Evolutionary conservation across 2,329 filamentous ascomycete genomes (phyloP).

Genomic region (Penicillium concentricum): DNA sequence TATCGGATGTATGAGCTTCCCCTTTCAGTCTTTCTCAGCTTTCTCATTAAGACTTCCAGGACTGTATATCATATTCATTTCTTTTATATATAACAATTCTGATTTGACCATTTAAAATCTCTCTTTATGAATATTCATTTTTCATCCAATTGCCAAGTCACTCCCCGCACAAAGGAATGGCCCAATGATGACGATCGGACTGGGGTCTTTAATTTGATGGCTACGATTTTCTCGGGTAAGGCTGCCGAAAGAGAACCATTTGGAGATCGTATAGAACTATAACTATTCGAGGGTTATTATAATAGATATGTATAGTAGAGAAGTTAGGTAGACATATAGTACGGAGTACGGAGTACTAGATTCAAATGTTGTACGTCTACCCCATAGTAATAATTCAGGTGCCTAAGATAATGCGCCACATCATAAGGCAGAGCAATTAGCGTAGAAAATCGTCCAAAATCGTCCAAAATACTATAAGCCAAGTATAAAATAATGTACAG

Average conservation of each 20-base stretch:
- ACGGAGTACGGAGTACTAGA: too few relatives aligned
- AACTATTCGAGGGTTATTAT: too few relatives aligned
- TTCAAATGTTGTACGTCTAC: too few relatives aligned
- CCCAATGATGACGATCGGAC: conserved; percentile 4
- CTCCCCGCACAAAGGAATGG: background rate
- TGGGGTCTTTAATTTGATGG: background rate
- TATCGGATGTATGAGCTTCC: background rate
- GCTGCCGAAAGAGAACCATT: background rate
- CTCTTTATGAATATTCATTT: background rate
- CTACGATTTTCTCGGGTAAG: conserved; percentile 3
- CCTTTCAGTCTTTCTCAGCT: background rate
- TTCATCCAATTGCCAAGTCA: background rate
- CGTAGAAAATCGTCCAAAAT: background rate
- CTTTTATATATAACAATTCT: background rate
- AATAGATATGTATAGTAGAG: too few relatives aligned
- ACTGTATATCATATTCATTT: background rate
- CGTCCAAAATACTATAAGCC: too few relatives aligned
- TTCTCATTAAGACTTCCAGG: too few relatives aligned
- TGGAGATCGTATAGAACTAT: background rate
- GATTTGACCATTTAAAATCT: background rate
- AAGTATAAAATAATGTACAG: background rate
- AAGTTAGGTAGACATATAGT: too few relatives aligned
- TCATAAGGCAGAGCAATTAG: background rate
- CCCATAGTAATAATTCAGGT: conserved; percentile 7
- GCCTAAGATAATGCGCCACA: conserved; percentile 16